These are phyloP conservation scores for Rhazya stricta DNA, from an alignment of 257 asterid genomes.

Conservation along the genomic window DNA sequence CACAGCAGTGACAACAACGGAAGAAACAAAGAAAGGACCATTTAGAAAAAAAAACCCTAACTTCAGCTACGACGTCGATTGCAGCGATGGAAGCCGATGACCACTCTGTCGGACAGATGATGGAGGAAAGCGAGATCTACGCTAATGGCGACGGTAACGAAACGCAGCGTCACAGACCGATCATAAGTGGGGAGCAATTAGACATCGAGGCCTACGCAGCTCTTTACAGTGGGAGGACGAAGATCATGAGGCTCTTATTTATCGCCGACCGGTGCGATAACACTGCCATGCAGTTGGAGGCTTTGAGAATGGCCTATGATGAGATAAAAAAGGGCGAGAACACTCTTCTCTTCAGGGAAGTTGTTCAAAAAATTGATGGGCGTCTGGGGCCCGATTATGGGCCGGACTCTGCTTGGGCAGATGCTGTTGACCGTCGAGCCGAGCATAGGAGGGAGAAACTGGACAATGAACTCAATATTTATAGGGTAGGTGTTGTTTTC, in stretches of 20 bases:
- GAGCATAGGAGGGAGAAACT: constrained; percentile 77
- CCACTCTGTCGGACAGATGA: constrained; percentile 35
- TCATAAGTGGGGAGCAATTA: constrained; percentile 82
- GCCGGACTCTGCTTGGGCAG: constrained; percentile 62
- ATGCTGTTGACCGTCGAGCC: constrained; percentile 78
- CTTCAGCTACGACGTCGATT: constrained; percentile 17
- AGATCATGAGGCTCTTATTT: constrained; percentile 67
- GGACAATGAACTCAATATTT: constrained; percentile 86
- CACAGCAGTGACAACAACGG: not conserved
- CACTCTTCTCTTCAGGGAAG: constrained; percentile 72
- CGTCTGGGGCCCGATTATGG: constrained; percentile 67
- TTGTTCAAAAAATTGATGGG: constrained; percentile 68
- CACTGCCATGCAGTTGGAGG: constrained; percentile 70
- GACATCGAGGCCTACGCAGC: constrained; percentile 94
- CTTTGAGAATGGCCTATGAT: constrained; percentile 88
- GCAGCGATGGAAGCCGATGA: constrained; percentile 64
- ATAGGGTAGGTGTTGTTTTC: constrained; percentile 43
- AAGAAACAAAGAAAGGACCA: not conserved
- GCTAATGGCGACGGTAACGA: constrained; percentile 46
- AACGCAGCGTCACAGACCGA: constrained; percentile 64
- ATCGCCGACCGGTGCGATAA: constrained; percentile 65
- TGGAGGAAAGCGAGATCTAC: constrained; percentile 54
- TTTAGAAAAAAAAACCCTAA: constrained; percentile 36
- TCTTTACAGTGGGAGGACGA: constrained; percentile 80
- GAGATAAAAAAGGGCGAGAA: constrained; percentile 94